Conservation (phyloP, 2,329 filamentous ascomycete species). For the Raffaelea arxii region DNA sequence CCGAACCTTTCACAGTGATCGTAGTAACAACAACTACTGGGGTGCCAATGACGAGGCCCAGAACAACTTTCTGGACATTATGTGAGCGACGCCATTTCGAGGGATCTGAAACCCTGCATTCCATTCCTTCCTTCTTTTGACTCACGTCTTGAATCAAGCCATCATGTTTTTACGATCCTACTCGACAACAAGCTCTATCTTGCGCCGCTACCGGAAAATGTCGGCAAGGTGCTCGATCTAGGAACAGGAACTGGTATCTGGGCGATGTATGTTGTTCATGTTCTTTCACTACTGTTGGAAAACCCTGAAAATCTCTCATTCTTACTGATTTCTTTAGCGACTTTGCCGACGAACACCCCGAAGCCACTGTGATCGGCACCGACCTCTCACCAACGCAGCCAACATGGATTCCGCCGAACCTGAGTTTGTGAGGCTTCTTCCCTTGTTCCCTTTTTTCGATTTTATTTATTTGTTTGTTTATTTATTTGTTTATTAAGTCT, state of each 20-base stretch:
- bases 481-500: background rate
- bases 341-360: constrained; percentile 31
- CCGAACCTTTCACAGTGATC: constrained; percentile 18
- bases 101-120: background rate
- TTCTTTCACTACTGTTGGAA: background rate
- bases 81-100: constrained; percentile 6
- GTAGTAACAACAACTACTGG: constrained; percentile 17
- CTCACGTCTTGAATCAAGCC: constrained; percentile 9
- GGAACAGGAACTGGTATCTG: constrained; percentile 43
- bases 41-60: constrained; percentile 20
- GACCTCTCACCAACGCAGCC: constrained; percentile 49
- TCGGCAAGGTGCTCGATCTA: constrained; percentile 34
- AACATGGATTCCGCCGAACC: constrained; percentile 44
- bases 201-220: constrained; percentile 12
- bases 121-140: background rate
- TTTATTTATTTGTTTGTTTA: background rate
- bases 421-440: constrained; percentile 24
- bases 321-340: constrained; percentile 29
- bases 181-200: constrained; percentile 16
- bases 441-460: background rate
- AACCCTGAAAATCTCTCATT: background rate
- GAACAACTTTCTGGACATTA: constrained; percentile 21
- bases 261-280: constrained; percentile 21
- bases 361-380: constrained; percentile 37
- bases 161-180: constrained; percentile 16